Percentiles rank a stretch among this genome's conserved stretches.
phyloP scores from a whole-genome alignment of 2,329 filamentous ascomycete genomes.

The Mariannaea sp. region DNA sequence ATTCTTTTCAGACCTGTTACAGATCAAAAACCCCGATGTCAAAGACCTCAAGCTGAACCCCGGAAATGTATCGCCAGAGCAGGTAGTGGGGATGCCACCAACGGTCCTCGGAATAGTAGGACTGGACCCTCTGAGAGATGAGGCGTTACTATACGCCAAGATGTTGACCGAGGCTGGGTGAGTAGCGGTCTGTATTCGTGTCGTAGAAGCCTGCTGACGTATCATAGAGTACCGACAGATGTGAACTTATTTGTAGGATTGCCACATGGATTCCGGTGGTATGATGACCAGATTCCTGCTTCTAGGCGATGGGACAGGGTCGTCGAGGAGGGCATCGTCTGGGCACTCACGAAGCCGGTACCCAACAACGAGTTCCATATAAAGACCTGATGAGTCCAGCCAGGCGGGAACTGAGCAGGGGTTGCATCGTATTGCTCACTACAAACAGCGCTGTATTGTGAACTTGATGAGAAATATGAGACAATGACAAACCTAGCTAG shows the following conservation, averaged over 20 bases:
- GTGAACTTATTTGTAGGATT: constrained; percentile 19
- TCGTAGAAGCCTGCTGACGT: background rate
- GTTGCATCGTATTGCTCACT: too few relatives aligned
- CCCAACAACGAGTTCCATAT: constrained; percentile 12
- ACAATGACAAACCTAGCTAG: too few relatives aligned
- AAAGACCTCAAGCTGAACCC: constrained; percentile 47
- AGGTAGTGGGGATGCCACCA: constrained; percentile 50
- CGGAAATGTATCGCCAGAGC: constrained; percentile 34
- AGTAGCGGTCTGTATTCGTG: constrained; percentile 14
- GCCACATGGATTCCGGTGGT: constrained; percentile 20
- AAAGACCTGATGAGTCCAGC: background rate
- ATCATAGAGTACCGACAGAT: constrained; percentile 30
- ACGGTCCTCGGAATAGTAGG: constrained; percentile 52
- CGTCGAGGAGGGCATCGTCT: constrained; percentile 17
- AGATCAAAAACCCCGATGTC: constrained; percentile 32
- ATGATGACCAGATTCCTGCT: constrained; percentile 14
- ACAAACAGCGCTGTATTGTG: too few relatives aligned
- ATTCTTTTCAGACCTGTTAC: constrained; percentile 35
- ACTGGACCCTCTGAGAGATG: constrained; percentile 52
- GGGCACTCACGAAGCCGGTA: constrained; percentile 4
- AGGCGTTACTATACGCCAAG: constrained; percentile 52
- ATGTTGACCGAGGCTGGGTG: constrained; percentile 49
- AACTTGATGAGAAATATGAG: too few relatives aligned
- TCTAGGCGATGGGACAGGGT: constrained; percentile 20
- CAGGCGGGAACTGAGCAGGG: too few relatives aligned